These are phyloP conservation scores for Botrytis fragariae DNA, from an alignment of 2,329 filamentous ascomycete species.

Conservation along the genomic window DNA sequence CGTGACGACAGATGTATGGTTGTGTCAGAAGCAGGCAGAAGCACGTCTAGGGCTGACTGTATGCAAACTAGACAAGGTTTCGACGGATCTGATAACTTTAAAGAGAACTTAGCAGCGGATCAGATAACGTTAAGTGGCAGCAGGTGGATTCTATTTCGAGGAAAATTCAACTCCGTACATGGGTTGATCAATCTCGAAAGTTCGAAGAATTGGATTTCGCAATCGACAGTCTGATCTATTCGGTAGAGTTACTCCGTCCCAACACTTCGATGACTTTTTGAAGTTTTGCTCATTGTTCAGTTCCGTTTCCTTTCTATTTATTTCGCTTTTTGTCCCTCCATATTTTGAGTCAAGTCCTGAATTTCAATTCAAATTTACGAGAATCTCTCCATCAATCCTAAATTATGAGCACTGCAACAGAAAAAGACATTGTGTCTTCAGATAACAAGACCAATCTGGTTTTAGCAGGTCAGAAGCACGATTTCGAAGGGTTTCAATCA, in stretches of 20 bases:
- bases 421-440: background rate
- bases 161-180: background rate
- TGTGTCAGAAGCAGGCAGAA: background rate
- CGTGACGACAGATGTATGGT: background rate
- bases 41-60: background rate
- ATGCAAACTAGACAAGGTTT: background rate
- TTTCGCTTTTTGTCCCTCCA: too few species aligned
- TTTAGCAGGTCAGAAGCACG: background rate
- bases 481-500: background rate
- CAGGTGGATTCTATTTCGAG: background rate
- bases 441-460: too few species aligned
- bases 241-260: background rate
- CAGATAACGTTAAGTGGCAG: background rate
- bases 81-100: background rate
- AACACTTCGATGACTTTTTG: background rate
- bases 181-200: background rate
- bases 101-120: background rate
- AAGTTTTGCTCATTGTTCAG: background rate
- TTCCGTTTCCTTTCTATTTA: background rate
- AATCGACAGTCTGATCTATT: too few species aligned
- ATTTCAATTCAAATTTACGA: background rate
- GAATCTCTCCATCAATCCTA: background rate
- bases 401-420: background rate
- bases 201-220: background rate
- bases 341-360: background rate